Evolutionary conservation across 1,284 basidiomycete species (phyloP).

Genomic region (Inonotus obliquus): DNA sequence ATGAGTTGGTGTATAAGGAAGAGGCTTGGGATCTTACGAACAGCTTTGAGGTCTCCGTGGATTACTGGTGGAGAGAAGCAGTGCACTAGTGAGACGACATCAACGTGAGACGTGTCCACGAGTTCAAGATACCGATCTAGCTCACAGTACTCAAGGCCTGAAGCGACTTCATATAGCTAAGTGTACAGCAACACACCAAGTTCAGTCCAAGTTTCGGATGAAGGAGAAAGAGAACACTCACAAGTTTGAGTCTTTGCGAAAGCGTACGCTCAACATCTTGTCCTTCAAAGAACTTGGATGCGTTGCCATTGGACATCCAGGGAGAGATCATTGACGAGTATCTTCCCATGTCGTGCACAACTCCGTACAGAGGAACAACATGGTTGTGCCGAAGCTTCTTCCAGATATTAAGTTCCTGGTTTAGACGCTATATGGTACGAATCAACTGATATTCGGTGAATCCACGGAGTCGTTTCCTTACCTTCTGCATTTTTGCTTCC

Average conservation of each 20-base stretch:
- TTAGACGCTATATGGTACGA: slow-evolving; percentile 8
- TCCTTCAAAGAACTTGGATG: slow-evolving; percentile 13
- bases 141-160: slow-evolving; percentile 15
- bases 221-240: neutral
- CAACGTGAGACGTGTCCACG: neutral
- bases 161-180: slow-evolving; percentile 16
- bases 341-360: slow-evolving; percentile 11
- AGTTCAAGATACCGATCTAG: neutral
- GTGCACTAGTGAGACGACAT: slow-evolving; percentile 9
- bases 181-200: neutral
- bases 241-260: slow-evolving; percentile 11
- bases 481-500: slow-evolving; percentile 10
- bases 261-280: neutral
- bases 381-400: slow-evolving; percentile 11
- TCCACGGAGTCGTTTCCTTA: neutral
- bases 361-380: slow-evolving; percentile 14
- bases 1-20: neutral
- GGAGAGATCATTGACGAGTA: slow-evolving; percentile 18
- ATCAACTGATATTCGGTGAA: too few species aligned
- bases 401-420: slow-evolving; percentile 17
- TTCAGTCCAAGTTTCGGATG: neutral
- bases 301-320: slow-evolving; percentile 17
- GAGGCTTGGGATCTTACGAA: neutral
- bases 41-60: slow-evolving; percentile 19
- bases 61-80: slow-evolving; percentile 15